phyloP scores from a whole-genome alignment of 495 filamentous ascomycete genomes.

The Penicillium canescens region DNA sequence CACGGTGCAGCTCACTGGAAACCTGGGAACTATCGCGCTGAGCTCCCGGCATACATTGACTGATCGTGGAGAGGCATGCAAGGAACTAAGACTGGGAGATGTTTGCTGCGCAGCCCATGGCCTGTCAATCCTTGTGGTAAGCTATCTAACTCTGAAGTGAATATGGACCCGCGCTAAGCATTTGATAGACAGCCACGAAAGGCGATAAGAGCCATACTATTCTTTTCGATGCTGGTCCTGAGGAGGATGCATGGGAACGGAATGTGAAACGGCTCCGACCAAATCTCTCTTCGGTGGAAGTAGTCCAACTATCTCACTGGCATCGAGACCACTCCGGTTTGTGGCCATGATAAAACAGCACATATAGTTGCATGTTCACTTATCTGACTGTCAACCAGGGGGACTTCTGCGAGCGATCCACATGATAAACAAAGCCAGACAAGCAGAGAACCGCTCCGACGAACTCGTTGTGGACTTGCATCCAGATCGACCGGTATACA shows the following conservation, averaged over 20 bases:
- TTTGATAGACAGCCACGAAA: constrained; percentile 51
- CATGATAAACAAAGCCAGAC: constrained; percentile 50
- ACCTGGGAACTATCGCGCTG: constrained; percentile 40
- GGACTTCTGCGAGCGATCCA: constrained; percentile 48
- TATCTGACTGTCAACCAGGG: constrained; percentile 25
- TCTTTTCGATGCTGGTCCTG: constrained; percentile 61
- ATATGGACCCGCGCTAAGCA: too few species aligned
- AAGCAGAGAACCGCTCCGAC: constrained; percentile 24
- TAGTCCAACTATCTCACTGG: constrained; percentile 74
- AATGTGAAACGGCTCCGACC: constrained; percentile 53
- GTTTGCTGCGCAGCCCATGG: constrained; percentile 64
- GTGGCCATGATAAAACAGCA: neutral
- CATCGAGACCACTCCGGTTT: constrained; percentile 61
- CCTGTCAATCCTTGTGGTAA: constrained; percentile 56
- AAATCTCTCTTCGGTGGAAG: constrained; percentile 64
- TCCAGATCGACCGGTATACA: constrained; percentile 54
- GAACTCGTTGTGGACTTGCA: constrained; percentile 53
- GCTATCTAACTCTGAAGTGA: neutral
- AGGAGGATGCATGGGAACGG: constrained; percentile 55
- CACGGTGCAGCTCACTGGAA: constrained; percentile 46
- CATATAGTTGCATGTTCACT: neutral
- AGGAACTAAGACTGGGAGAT: constrained; percentile 53
- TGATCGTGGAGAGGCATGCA: constrained; percentile 42
- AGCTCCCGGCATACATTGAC: constrained; percentile 27
- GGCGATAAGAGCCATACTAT: constrained; percentile 51